Percentiles rank a stretch among this genome's conserved stretches.
Conservation (phyloP, 2,329 filamentous ascomycete species). For the Ophiobolus disseminans region DNA sequence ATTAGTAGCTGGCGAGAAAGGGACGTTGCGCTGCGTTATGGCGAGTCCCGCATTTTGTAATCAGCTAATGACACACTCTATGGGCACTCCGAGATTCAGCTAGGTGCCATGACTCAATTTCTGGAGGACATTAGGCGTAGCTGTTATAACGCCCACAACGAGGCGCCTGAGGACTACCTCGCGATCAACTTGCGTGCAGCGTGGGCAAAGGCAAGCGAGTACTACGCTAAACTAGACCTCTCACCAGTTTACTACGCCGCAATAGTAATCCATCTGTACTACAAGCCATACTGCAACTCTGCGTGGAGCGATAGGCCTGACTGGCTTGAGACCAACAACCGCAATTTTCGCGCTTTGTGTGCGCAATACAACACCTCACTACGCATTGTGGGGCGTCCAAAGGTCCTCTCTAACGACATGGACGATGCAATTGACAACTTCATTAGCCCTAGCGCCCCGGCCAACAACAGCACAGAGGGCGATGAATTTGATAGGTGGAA, state of each 20-base stretch:
- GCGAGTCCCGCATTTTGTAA: no score
- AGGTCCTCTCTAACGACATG: background rate
- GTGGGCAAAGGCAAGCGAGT: background rate
- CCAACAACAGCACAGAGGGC: background rate
- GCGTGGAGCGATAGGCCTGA: background rate
- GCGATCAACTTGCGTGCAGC: background rate
- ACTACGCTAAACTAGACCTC: background rate
- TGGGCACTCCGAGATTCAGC: no score
- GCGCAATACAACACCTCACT: background rate
- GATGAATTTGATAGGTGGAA: no score
- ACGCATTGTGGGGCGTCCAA: background rate
- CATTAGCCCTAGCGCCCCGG: background rate
- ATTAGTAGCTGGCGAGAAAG: no score
- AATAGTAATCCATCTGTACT: background rate
- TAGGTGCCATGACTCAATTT: no score
- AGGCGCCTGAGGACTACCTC: background rate
- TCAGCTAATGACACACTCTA: no score
- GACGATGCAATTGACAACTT: background rate
- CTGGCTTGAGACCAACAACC: background rate
- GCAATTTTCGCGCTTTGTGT: background rate
- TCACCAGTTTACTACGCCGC: background rate
- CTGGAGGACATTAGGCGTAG: no score
- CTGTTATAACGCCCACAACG: no score
- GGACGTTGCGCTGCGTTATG: no score
- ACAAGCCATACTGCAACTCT: no score